Evolutionary conservation across 2,329 filamentous ascomycete species (phyloP).

Genomic region (Ophiobolus disseminans): DNA sequence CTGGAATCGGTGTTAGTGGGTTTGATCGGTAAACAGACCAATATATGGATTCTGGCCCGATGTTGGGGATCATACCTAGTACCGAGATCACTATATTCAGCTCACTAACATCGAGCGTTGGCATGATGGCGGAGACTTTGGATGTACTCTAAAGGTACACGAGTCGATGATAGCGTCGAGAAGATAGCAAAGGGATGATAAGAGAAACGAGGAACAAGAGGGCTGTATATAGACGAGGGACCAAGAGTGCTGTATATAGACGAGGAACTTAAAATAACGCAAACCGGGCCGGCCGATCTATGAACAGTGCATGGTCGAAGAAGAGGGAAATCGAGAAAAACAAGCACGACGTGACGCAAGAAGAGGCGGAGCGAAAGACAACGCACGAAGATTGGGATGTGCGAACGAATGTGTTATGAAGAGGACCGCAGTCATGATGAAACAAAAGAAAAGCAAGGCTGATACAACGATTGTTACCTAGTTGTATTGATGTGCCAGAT

Average conservation of each 20-base stretch:
- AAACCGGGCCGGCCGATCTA: slow-evolving; percentile 9
- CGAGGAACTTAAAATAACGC: slow-evolving; percentile 1
- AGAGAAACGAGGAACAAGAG: no score
- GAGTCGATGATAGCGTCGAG: neutral
- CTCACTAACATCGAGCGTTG: slow-evolving; percentile 58
- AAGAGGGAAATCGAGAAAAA: neutral
- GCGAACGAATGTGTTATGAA: slow-evolving; percentile 1
- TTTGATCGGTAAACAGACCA: no score
- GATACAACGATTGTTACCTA: slow-evolving; percentile 13
- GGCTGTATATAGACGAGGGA: neutral
- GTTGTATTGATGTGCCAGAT: slow-evolving; percentile 6
- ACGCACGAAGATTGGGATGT: neutral
- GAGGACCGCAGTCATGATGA: slow-evolving; percentile 4
- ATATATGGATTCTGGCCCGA: neutral
- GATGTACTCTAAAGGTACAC: neutral
- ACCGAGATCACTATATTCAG: slow-evolving; percentile 61
- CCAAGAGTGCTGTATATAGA: neutral
- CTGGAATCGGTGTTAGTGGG: slow-evolving; percentile 27
- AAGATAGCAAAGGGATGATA: no score
- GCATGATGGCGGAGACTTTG: slow-evolving; percentile 43
- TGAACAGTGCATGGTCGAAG: slow-evolving; percentile 2
- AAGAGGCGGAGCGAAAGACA: slow-evolving; percentile 1
- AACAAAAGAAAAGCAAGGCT: slow-evolving; percentile 6
- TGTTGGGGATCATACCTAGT: slow-evolving; percentile 53
- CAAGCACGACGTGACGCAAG: neutral